These are phyloP conservation scores for Yamadazyma conglobata DNA, from an alignment of 1,139 yeast species.

Conservation along the genomic window DNA sequence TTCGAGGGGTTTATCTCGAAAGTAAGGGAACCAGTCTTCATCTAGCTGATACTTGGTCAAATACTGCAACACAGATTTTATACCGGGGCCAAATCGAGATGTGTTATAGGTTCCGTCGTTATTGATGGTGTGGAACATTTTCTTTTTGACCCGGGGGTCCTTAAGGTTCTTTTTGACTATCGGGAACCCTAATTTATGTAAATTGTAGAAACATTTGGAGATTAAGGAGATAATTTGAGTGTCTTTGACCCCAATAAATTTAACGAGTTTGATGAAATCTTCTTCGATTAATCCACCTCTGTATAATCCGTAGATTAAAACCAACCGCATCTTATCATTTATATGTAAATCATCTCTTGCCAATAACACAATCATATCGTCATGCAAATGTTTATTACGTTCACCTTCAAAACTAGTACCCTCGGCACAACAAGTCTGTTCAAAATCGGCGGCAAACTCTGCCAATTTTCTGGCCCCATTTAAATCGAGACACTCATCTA, in stretches of 20 bases:
- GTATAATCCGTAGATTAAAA: conserved; percentile 74
- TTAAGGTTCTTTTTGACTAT: conserved; percentile 50
- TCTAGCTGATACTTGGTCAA: conserved; percentile 49
- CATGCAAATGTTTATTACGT: conserved; percentile 61
- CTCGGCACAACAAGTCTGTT: conserved; percentile 72
- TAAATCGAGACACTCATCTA: conserved; percentile 54
- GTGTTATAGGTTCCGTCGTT: conserved; percentile 67
- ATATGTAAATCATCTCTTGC: conserved; percentile 49
- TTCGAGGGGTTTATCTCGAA: conserved; percentile 70
- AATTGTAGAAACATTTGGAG: conserved; percentile 56
- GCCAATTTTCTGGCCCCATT: conserved; percentile 55
- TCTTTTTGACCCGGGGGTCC: conserved; percentile 38
- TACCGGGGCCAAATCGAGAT: conserved; percentile 73
- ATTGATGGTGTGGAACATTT: conserved; percentile 61
- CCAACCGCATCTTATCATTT: conserved; percentile 70
- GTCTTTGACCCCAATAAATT: conserved; percentile 63
- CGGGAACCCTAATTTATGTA: conserved; percentile 63
- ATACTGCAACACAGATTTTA: conserved; percentile 54
- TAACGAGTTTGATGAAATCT: conserved; percentile 69
- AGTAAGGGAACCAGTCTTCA: conserved; percentile 64
- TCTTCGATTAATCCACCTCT: conserved; percentile 79
- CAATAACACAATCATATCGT: conserved; percentile 58
- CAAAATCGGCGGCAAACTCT: conserved; percentile 62
- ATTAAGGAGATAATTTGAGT: conserved; percentile 50
- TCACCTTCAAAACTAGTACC: conserved; percentile 74